phyloP scores from a whole-genome alignment of 2,329 filamentous ascomycete genomes.

The Blastomyces percursus region DNA sequence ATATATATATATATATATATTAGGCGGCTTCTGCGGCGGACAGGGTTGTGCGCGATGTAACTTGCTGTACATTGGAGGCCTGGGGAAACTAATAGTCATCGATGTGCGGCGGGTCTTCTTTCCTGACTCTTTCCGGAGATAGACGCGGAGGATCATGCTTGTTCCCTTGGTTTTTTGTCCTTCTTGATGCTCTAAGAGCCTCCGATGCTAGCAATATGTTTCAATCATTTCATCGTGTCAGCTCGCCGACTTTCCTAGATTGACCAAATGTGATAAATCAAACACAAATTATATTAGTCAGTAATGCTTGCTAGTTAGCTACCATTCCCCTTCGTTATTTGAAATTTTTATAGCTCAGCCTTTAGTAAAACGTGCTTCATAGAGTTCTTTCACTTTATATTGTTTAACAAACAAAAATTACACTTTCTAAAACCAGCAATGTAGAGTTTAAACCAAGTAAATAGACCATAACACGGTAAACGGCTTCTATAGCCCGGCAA shows the following conservation, averaged over 20 bases:
- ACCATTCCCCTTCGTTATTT: no score
- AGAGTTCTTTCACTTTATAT: no score
- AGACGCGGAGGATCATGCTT: not conserved
- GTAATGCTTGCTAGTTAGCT: no score
- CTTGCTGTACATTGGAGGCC: not conserved
- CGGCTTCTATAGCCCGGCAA: not conserved
- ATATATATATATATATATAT: not conserved
- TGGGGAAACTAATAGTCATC: no score
- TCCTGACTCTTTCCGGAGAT: no score
- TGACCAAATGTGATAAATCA: no score
- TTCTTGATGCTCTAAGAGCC: not conserved
- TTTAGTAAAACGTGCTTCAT: no score
- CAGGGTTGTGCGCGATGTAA: not conserved
- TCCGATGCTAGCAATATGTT: not conserved
- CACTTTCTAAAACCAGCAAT: no score
- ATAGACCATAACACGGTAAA: not conserved
- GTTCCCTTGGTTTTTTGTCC: not conserved
- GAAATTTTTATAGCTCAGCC: no score
- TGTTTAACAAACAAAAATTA: not conserved
- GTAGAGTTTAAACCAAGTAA: not conserved
- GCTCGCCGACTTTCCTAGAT: no score
- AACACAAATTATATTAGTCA: no score
- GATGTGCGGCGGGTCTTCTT: no score
- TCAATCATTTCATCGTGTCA: not conserved
- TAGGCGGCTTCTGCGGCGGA: not conserved